Conservation (phyloP, 2,329 filamentous ascomycete genomes). For the Myriosclerotinia curreyana region DNA sequence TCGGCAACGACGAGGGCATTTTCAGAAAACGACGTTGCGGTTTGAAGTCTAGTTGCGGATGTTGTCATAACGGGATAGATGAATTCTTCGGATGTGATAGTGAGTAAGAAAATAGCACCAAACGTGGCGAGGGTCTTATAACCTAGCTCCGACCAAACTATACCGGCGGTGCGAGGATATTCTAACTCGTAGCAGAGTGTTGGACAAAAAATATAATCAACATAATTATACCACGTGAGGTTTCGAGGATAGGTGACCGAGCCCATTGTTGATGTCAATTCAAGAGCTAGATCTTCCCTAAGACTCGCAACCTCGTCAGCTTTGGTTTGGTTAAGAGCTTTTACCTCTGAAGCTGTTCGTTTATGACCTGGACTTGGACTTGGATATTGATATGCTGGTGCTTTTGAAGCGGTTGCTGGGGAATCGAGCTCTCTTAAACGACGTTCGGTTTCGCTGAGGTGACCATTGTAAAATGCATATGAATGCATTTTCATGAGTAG, state of each 20-base stretch:
- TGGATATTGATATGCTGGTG: conserved; percentile 74
- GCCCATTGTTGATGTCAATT: conserved; percentile 87
- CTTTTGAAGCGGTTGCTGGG: conserved; percentile 66
- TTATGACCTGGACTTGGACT: conserved; percentile 38
- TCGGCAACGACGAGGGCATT: conserved; percentile 78
- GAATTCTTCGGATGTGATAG: conserved; percentile 88
- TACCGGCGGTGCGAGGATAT: conserved; percentile 75
- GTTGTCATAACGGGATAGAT: conserved; percentile 85
- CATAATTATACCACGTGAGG: conserved; percentile 75
- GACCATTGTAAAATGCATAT: conserved; percentile 97
- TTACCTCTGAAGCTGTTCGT: conserved; percentile 26
- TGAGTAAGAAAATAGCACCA: conserved; percentile 93
- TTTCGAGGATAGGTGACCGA: conserved; percentile 88
- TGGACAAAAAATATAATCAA: conserved; percentile 86
- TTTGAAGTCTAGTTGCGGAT: conserved; percentile 55
- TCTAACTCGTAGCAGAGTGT: conserved; percentile 97
- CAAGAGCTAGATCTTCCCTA: conserved; percentile 81
- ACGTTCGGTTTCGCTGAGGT: conserved; percentile 82
- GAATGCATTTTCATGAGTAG: conserved; percentile 99
- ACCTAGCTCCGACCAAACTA: conserved; percentile 76
- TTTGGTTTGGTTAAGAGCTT: conserved; percentile 34
- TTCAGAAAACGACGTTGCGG: conserved; percentile 51
- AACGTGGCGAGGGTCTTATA: conserved; percentile 88
- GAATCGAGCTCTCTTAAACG: conserved; percentile 76
- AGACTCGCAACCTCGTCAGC: conserved; percentile 54